phyloP scores from a whole-genome alignment of 2,329 filamentous ascomycete species.

The Drechslerella stenobrocha region DNA sequence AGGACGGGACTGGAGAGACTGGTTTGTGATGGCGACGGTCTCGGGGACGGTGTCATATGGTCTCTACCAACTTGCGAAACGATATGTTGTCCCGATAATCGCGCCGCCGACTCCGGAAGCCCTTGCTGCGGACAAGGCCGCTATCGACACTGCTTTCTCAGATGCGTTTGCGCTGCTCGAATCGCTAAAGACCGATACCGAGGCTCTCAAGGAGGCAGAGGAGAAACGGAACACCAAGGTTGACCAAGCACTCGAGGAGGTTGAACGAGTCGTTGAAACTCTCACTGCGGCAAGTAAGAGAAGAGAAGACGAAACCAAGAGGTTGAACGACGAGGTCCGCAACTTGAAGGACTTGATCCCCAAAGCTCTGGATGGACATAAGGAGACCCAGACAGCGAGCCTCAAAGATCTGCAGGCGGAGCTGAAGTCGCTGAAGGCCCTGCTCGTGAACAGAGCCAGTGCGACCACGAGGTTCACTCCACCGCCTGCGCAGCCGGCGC shows the following conservation, averaged over 20 bases:
- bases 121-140: constrained; percentile 88
- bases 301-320: constrained; percentile 82
- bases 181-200: constrained; percentile 86
- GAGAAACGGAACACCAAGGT: constrained; percentile 79
- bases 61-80: constrained; percentile 83
- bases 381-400: constrained; percentile 76
- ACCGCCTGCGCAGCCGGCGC: constrained; percentile 53
- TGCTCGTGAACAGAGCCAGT: constrained; percentile 69
- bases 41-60: constrained; percentile 87
- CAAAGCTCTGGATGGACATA: constrained; percentile 83
- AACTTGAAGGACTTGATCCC: constrained; percentile 82
- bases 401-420: constrained; percentile 84
- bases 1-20: constrained; percentile 86
- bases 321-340: constrained; percentile 83
- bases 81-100: constrained; percentile 88
- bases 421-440: constrained; percentile 86
- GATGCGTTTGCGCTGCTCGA: constrained; percentile 89
- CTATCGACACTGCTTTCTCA: constrained; percentile 90
- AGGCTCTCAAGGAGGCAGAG: constrained; percentile 83
- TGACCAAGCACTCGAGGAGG: constrained; percentile 77
- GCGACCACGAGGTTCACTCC: constrained; percentile 54
- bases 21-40: constrained; percentile 99
- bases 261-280: constrained; percentile 79
- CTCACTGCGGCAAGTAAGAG: constrained; percentile 79
- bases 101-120: constrained; percentile 91